A percentile compares a stretch with the other conserved stretches of the same genome.
These are phyloP conservation scores for Aspergillaceae sp. DNA, from an alignment of 2,329 filamentous ascomycete species.

Conservation along the genomic window DNA sequence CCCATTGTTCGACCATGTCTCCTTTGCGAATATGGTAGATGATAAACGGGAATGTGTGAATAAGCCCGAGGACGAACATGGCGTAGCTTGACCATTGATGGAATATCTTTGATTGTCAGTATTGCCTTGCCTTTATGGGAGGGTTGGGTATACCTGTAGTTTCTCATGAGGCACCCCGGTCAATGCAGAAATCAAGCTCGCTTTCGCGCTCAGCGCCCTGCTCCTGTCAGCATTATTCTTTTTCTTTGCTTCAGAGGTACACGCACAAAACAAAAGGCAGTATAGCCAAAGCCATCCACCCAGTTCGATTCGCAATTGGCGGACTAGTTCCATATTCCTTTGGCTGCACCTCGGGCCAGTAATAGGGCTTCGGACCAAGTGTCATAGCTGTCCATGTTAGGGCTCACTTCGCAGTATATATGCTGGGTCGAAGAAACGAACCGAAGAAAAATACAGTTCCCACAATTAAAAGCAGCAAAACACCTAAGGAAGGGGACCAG, in stretches of 20 bases:
- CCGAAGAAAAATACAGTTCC: constrained; percentile 43
- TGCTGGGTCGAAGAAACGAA: constrained; percentile 10
- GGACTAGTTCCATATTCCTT: constrained; percentile 43
- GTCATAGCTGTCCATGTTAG: constrained; percentile 32
- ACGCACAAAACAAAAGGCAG: constrained; percentile 44
- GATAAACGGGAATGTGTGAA: constrained; percentile 55
- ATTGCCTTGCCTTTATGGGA: too few species aligned
- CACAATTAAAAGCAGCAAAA: constrained; percentile 31
- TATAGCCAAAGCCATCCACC: constrained; percentile 46
- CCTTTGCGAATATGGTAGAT: constrained; percentile 43
- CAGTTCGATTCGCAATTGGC: constrained; percentile 45
- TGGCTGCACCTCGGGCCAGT: constrained; percentile 42
- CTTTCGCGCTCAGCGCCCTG: constrained; percentile 45
- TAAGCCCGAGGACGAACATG: constrained; percentile 48
- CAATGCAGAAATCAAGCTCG: constrained; percentile 46
- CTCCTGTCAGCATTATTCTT: constrained; percentile 2
- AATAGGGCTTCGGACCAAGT: constrained; percentile 46
- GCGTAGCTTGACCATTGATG: constrained; percentile 49
- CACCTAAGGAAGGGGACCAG: constrained; percentile 40
- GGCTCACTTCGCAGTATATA: not conserved
- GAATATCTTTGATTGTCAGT: constrained; percentile 19
- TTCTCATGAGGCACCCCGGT: constrained; percentile 52
- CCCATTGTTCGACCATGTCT: constrained; percentile 42
- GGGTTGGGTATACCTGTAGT: constrained; percentile 32
- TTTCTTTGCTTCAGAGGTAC: not conserved